Conservation (phyloP, 768 basidiomycete genomes). For the Collybia mongolica region DNA sequence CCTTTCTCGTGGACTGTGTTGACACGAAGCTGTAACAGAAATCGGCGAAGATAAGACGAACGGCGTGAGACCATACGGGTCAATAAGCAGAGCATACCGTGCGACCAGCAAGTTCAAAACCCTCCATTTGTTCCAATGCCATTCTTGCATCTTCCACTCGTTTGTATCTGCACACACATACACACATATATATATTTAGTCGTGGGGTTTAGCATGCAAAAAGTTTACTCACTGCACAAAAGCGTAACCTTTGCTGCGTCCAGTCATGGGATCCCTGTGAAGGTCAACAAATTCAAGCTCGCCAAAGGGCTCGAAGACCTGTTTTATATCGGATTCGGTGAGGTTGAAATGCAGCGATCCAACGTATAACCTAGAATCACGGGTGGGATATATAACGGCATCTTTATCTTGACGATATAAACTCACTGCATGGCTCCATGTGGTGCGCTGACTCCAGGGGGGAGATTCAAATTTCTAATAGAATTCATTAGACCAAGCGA, state of each 20-base stretch:
- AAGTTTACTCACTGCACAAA: slow-evolving; percentile 83
- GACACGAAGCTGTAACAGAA: slow-evolving; percentile 64
- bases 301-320: slow-evolving; percentile 99
- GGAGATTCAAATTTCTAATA: slow-evolving; percentile 72
- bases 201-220: background rate
- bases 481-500: slow-evolving; percentile 11
- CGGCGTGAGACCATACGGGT: background rate
- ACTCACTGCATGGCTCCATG: slow-evolving; percentile 85
- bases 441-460: slow-evolving; percentile 80
- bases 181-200: background rate
- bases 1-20: slow-evolving; percentile 94
- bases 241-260: slow-evolving; percentile 95
- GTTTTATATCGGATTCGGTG: slow-evolving; percentile 94
- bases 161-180: slow-evolving; percentile 61
- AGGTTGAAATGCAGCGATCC: slow-evolving; percentile 97
- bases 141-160: slow-evolving; percentile 92
- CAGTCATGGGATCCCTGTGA: slow-evolving; percentile 92
- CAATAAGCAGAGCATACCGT: slow-evolving; percentile 52
- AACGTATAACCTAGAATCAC: slow-evolving; percentile 79
- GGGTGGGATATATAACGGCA: background rate
- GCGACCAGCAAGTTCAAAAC: slow-evolving; percentile 95
- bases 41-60: background rate
- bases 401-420: background rate
- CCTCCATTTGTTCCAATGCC: slow-evolving; percentile 99
- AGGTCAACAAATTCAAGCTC: slow-evolving; percentile 98